These are phyloP conservation scores for Huntiella omanensis DNA, from an alignment of 2,329 filamentous ascomycete species.

Conservation along the genomic window DNA sequence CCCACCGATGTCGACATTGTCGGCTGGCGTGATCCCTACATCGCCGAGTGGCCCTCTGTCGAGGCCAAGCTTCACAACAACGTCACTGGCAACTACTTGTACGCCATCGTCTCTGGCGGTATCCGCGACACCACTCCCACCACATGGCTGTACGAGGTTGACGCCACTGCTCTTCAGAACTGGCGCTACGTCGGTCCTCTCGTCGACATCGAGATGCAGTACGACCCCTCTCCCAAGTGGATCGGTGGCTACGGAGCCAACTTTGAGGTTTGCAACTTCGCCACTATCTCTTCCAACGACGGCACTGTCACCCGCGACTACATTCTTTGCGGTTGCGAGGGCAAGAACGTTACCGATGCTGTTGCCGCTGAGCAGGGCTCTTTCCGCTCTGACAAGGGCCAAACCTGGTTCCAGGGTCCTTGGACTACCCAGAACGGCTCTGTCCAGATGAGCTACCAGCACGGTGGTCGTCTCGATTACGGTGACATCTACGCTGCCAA, in stretches of 20 bases:
- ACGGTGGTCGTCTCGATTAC: conserved; percentile 13
- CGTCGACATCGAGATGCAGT: conserved; percentile 4
- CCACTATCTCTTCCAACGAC: conserved; percentile 1
- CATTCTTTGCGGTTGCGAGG: conserved; percentile 8
- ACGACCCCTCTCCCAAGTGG: conserved; percentile 8
- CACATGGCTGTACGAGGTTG: conserved; percentile 13
- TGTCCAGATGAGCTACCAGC: conserved; percentile 5
- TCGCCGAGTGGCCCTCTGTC: conserved; percentile 13
- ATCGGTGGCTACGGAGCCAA: conserved; percentile 6
- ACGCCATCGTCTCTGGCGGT: conserved; percentile 23
- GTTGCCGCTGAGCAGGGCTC: background rate
- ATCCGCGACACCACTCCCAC: conserved; percentile 13
- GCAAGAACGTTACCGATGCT: conserved; percentile 2
- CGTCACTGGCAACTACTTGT: conserved; percentile 15
- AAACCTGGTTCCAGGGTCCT: conserved; percentile 6
- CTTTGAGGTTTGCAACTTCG: conserved; percentile 11
- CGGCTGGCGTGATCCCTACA: conserved; percentile 16
- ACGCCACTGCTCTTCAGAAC: conserved; percentile 11
- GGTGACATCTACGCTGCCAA: conserved; percentile 14
- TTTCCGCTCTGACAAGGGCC: conserved; percentile 7
- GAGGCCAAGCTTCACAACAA: conserved; percentile 12
- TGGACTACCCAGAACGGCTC: background rate
- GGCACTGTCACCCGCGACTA: conserved; percentile 3
- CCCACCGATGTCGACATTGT: conserved; percentile 13
- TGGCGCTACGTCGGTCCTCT: conserved; percentile 13